Base-by-base conservation (phyloP, 768 basidiomycete genomes). In the Lentinula sp. region DNA sequence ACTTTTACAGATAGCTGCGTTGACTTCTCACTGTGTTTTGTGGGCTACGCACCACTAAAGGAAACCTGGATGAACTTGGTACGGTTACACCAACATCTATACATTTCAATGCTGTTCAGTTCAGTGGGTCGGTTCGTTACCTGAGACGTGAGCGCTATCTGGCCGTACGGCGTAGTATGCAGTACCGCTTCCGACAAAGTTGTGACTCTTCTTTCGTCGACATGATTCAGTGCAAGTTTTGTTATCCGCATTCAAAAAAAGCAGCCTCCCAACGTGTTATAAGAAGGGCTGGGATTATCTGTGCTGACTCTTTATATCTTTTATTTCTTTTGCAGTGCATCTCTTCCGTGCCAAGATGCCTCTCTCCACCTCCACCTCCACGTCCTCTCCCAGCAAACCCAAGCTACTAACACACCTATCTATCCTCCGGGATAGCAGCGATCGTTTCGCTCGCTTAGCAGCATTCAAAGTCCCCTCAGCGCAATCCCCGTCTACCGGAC, bases 391-490 rank as follows among this genome's bases (percentile, higher is more conserved):
- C 39, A n/a, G 12, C 20, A 8, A 48, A 20, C 16, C 20, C 8
- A 48, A 23, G 18, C 41, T 56, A 20, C 43, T 28, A 13, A 56
- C 85, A 39, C 89, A 90, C 69, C 81, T 91, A 28, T 81, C 85
- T 43, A 75, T 87, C 65, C 80, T 90, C 63, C 78, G 86, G 61
- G 73, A 79, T 52, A 83, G 80, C 63, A 79, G 85, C 18, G 65
- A 75, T 50, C 76, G 71, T 61, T 77, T 77, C 68, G 76, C 85
- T n/a, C 73, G 76, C 28, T 71, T 78, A 2, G 76, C 82, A 37
- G 85, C 82, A 65, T 91, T 90, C 76, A 81, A 79, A 69, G 71
- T 84, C 39, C 88, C 90, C n/a, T 74, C 73, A 63, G 63, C 78
- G 18, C 77, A 82, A 67, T 66, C 77, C 55, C 65, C 73, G 35